These are phyloP conservation scores for Phytophthora tubulina DNA, from an alignment of 352 stramenopile genomes.

Conservation along the genomic window DNA sequence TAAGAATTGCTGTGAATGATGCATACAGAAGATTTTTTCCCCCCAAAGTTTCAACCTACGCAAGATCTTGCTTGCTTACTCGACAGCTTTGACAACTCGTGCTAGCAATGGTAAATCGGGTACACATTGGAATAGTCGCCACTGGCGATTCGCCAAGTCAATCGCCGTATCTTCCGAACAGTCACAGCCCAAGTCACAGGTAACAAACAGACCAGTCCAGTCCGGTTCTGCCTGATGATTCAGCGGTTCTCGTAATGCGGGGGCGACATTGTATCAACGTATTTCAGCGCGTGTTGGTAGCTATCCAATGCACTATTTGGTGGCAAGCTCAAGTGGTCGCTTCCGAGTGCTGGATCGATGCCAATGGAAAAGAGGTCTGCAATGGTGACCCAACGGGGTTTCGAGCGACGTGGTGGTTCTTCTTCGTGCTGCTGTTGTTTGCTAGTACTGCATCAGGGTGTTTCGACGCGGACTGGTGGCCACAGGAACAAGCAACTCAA, in stretches of 20 bases:
- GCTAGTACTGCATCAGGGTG: conserved; percentile 45
- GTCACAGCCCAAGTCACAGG: neutral
- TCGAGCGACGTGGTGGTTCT: conserved; percentile 74
- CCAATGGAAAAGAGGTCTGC: conserved; percentile 68
- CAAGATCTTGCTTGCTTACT: too few species aligned
- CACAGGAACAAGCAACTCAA: conserved; percentile 16
- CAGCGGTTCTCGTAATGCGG: conserved; percentile 6
- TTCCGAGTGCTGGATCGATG: conserved; percentile 69
- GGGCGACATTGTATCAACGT: neutral
- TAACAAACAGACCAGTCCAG: too few species aligned
- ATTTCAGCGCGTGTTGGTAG: conserved; percentile 4
- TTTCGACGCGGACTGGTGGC: conserved; percentile 44
- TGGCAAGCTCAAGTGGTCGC: conserved; percentile 19
- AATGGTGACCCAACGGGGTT: conserved; percentile 54
- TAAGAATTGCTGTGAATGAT: too few species aligned
- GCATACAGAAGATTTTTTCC: too few species aligned
- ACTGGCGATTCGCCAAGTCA: too few species aligned
- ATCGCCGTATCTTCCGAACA: neutral
- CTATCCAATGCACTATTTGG: conserved; percentile 15
- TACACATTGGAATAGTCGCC: too few species aligned
- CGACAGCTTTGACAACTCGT: too few species aligned
- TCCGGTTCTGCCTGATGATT: too few species aligned
- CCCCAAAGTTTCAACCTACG: too few species aligned
- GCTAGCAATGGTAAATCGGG: too few species aligned
- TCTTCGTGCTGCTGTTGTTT: conserved; percentile 66